Evolutionary conservation across 306 rosid species (phyloP).

Genomic region (Vigna reflexopilosa): DNA sequence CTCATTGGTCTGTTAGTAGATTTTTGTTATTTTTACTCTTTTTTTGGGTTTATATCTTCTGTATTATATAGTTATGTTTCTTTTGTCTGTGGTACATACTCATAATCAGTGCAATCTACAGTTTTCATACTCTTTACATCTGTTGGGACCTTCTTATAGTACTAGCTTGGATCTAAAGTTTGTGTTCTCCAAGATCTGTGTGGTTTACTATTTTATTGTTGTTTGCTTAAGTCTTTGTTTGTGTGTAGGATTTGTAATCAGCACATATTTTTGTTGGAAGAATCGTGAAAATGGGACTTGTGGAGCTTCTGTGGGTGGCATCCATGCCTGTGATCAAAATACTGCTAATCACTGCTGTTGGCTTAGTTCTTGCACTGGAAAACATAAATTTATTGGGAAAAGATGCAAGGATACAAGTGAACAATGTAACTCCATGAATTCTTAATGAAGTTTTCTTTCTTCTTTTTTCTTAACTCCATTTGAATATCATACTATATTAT

Average conservation of each 20-base stretch:
- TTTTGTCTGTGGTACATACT: not conserved
- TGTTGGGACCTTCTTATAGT: not conserved
- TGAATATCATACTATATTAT: not conserved
- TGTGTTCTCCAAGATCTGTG: constrained; percentile 3
- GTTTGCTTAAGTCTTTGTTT: not conserved
- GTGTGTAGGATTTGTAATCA: constrained; percentile 32
- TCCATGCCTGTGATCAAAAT: constrained; percentile 58
- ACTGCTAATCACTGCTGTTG: constrained; percentile 51
- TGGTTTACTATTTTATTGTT: not conserved
- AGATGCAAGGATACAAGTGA: constrained; percentile 55
- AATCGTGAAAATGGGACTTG: constrained; percentile 47
- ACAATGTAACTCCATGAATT: constrained; percentile 46
- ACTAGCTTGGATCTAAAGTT: not conserved
- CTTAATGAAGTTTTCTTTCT: not conserved
- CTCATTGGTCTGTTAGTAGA: not conserved
- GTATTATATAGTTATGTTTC: not conserved
- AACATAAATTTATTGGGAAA: constrained; percentile 51
- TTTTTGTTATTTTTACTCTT: not conserved
- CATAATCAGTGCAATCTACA: not conserved
- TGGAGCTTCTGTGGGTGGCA: constrained; percentile 54
- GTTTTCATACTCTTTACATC: not conserved
- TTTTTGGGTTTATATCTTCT: not conserved
- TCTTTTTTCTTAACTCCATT: not conserved
- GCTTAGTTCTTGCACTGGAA: constrained; percentile 55
- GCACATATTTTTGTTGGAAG: constrained; percentile 26